Evolutionary conservation across 2,329 filamentous ascomycete species (phyloP).

Genomic region (Ceratocystiopsis minuta): DNA sequence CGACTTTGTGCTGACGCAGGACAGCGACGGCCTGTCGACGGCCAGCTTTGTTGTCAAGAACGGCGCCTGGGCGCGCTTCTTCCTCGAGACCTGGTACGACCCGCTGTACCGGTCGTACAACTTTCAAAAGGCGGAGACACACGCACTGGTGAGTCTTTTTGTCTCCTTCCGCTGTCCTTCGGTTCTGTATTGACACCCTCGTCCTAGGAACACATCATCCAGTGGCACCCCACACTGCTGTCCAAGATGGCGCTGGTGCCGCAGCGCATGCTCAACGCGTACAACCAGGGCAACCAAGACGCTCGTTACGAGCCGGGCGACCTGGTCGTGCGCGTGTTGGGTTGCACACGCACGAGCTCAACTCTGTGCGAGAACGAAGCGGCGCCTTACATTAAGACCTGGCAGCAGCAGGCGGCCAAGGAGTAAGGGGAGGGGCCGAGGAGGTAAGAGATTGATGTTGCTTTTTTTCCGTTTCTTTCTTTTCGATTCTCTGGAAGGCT

Average conservation of each 20-base stretch:
- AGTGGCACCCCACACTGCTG: conserved; percentile 94
- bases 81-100: conserved; percentile 91
- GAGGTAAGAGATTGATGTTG: not conserved
- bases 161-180: too few species aligned
- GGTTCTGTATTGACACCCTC: not conserved
- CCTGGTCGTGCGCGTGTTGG: conserved; percentile 61
- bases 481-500: too few species aligned
- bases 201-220: conserved; percentile 61
- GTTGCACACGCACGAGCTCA: conserved; percentile 42
- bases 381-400: conserved; percentile 28
- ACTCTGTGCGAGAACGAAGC: conserved; percentile 58
- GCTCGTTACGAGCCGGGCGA: conserved; percentile 66
- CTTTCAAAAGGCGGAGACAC: conserved; percentile 84
- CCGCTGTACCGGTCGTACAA: conserved; percentile 87
- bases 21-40: conserved; percentile 58
- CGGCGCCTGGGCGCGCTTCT: conserved; percentile 82
- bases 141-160: conserved; percentile 54
- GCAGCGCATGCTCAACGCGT: conserved; percentile 68
- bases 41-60: conserved; percentile 65
- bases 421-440: not conserved
- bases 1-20: conserved; percentile 70
- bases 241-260: conserved; percentile 81
- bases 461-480: too few species aligned
- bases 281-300: conserved; percentile 38
- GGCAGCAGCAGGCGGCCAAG: conserved; percentile 14